Evolutionary conservation across 129 eudicot genomes (phyloP), one percentile per base, ranked within the genome.

Genomic region (Arctium lappa): DNA sequence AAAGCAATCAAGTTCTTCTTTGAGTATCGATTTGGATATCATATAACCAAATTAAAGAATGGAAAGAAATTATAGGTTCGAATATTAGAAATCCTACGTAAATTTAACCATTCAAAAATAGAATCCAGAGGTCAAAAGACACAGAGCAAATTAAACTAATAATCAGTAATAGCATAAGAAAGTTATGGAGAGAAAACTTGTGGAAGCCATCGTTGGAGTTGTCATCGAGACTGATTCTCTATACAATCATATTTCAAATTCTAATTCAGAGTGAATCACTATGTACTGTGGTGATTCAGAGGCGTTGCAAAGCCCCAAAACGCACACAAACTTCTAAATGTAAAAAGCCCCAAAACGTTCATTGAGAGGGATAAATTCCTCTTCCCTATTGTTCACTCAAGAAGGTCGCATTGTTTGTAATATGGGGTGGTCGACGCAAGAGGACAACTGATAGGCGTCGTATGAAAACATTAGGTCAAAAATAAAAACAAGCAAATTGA

Each of bases 191-290:
- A 69, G 32, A 53, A 13, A 31, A 88, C 97, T 94, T 89, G 75
- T 92, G 97, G 81, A 92, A 92, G 77, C 97, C 97, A 62, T 87
- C 73, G 76, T 68, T 92, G 78, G 90, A 27, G 97, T 93, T 15
- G 88, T 81, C 97, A 93, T 93, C 97, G 93, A 93, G 76, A 77
- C 88, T 0, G 97, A 84, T 3, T 87, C 86, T 4, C 78, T 80
- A 80, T 89, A 93, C 16, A 84, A 79, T 82, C 97, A 88, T 80
- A 93, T 84, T 86, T 93, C 97, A 68, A 91, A 91, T 9, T 88
- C 94, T 32, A 95, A 93, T 85, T 93, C 95, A 36, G 86, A 38
- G 86, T 93, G 95, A 39, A 93, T 68, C n/a, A 89, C 89, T 3
- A 89, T 86, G 85, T 86, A 93, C 70, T 85, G 81, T 18, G 97